Percentiles rank a stretch among this genome's conserved stretches.
These are phyloP conservation scores for Blastobotrys robertii DNA, from an alignment of 805 yeast genomes.

Conservation along the genomic window DNA sequence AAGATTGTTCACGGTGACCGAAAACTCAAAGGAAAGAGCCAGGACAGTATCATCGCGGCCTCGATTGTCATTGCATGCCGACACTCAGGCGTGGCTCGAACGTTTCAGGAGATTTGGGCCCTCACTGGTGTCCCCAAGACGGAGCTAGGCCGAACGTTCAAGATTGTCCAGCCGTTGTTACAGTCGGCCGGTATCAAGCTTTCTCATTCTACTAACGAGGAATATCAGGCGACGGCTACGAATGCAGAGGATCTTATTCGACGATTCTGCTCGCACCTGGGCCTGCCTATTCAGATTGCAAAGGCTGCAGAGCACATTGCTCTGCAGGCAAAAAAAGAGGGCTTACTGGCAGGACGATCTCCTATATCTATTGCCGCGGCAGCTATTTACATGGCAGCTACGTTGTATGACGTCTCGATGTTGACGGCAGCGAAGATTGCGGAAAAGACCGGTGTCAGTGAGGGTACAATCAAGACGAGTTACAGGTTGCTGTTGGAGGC, in stretches of 20 bases:
- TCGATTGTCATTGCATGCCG: slow-evolving; percentile 92
- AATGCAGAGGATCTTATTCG: slow-evolving; percentile 91
- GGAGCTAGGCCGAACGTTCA: slow-evolving; percentile 88
- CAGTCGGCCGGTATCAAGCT: slow-evolving; percentile 28
- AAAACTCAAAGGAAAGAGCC: slow-evolving; percentile 79
- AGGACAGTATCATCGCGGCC: slow-evolving; percentile 93
- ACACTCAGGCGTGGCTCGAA: slow-evolving; percentile 85
- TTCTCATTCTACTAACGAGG: slow-evolving; percentile 32
- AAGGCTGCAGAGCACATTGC: slow-evolving; percentile 93
- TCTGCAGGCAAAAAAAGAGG: slow-evolving; percentile 77
- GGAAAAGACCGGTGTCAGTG: slow-evolving; percentile 91
- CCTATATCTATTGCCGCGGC: slow-evolving; percentile 98
- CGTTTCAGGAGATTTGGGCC: slow-evolving; percentile 93
- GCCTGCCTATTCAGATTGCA: slow-evolving; percentile 72
- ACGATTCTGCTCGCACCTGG: slow-evolving; percentile 92
- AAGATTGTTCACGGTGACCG: slow-evolving; percentile 83
- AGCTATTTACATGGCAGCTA: slow-evolving; percentile 85
- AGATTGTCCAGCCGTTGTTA: slow-evolving; percentile 64
- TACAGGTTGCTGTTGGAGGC: slow-evolving; percentile 75
- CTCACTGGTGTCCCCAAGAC: slow-evolving; percentile 87
- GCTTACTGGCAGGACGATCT: slow-evolving; percentile 91
- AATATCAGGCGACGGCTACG: slow-evolving; percentile 67
- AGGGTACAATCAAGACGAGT: slow-evolving; percentile 91
- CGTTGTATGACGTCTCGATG: slow-evolving; percentile 72
- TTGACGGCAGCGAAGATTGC: slow-evolving; percentile 67